Percentiles rank a stretch among this genome's conserved stretches.
Evolutionary conservation across 2,329 filamentous ascomycete genomes (phyloP).

Genomic region (Beauveria asiatica): DNA sequence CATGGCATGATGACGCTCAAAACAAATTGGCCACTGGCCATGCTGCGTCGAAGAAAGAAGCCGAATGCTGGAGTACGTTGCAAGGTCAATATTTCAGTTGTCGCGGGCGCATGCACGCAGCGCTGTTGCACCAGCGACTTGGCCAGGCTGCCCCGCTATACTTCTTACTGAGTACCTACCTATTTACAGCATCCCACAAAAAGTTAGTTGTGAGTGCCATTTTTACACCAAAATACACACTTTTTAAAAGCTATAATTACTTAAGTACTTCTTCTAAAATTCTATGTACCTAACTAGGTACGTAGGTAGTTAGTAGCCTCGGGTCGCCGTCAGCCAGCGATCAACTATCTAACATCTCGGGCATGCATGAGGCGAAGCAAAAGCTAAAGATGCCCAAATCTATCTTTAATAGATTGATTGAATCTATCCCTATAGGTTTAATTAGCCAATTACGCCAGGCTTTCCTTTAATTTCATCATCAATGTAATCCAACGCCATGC

Average conservation of each 20-base stretch:
- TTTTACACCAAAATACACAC: too few species aligned
- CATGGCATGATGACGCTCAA: constrained; percentile 38
- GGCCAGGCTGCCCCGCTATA: neutral
- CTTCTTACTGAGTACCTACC: too few species aligned
- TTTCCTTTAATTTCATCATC: neutral
- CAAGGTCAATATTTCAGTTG: neutral
- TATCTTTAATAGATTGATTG: too few species aligned
- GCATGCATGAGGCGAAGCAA: neutral
- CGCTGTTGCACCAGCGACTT: neutral
- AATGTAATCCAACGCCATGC: constrained; percentile 1
- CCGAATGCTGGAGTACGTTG: neutral
- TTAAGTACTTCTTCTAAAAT: too few species aligned
- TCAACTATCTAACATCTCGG: too few species aligned
- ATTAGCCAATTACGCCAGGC: neutral
- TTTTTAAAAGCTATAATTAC: too few species aligned
- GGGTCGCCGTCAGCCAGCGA: too few species aligned
- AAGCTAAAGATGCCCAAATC: neutral
- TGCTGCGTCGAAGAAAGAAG: neutral
- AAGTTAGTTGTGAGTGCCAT: too few species aligned
- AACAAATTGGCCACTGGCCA: neutral
- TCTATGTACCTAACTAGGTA: too few species aligned
- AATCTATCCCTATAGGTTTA: neutral
- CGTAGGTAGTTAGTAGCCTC: too few species aligned
- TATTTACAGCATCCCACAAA: too few species aligned
- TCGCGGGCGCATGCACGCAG: neutral